Evolutionary conservation across 768 basidiomycete species (phyloP).

Genomic region (Mycena crocata): DNA sequence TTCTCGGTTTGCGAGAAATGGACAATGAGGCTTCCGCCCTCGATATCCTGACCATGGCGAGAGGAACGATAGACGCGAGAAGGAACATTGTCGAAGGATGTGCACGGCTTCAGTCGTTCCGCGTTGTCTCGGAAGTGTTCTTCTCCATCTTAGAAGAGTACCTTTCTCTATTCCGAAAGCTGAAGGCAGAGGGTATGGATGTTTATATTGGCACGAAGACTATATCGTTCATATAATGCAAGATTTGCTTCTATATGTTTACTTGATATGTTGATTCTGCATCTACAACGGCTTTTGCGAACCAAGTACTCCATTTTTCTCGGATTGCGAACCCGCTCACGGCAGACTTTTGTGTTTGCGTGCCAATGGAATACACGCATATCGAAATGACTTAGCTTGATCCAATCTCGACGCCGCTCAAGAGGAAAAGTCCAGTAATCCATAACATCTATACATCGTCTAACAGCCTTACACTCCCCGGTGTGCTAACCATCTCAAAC

Average conservation of each 20-base stretch:
- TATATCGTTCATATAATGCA: not conserved
- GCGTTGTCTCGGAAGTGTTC: not conserved
- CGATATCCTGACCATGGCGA: not conserved
- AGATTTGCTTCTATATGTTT: too few species aligned
- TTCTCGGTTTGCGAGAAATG: not conserved
- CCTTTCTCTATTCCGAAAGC: not conserved
- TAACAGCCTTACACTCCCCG: not conserved
- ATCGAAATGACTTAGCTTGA: too few species aligned
- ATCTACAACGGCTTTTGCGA: too few species aligned
- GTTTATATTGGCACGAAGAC: not conserved
- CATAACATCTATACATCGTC: not conserved
- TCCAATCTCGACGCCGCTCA: too few species aligned
- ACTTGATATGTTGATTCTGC: too few species aligned
- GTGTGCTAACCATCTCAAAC: conserved; percentile 11
- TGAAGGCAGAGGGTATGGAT: not conserved
- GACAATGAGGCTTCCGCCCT: not conserved
- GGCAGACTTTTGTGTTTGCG: too few species aligned
- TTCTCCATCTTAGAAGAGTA: not conserved
- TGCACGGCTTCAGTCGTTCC: not conserved
- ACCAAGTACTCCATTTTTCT: too few species aligned
- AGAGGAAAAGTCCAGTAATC: not conserved
- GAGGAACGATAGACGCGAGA: not conserved
- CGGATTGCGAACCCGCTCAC: too few species aligned
- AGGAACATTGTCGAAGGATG: not conserved
- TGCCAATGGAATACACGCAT: too few species aligned